These are phyloP conservation scores for Begonia fuchsioides DNA, from an alignment of 306 rosid genomes.

Conservation along the genomic window DNA sequence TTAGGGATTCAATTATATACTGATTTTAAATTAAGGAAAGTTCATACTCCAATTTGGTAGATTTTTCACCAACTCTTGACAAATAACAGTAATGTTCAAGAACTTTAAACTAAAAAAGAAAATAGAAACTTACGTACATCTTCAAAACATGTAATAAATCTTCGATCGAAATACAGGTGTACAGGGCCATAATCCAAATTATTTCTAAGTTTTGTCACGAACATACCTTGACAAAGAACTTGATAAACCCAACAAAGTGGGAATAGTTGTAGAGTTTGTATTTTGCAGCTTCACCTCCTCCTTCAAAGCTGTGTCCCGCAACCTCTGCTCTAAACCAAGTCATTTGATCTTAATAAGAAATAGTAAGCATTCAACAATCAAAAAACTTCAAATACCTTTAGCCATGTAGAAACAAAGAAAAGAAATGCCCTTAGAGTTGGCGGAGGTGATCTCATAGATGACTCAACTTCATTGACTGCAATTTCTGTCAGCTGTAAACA, in stretches of 20 bases:
- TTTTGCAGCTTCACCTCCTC: conserved; percentile 42
- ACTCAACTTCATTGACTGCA: conserved; percentile 28
- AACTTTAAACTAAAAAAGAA: conserved; percentile 1
- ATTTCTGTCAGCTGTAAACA: conserved; percentile 54
- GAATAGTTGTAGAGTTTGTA: conserved; percentile 30
- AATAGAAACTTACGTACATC: neutral
- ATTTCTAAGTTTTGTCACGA: conserved; percentile 1
- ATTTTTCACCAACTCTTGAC: no score
- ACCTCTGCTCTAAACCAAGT: conserved; percentile 32
- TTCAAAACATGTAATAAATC: no score
- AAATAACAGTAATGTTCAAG: neutral
- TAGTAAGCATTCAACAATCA: neutral
- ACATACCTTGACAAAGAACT: conserved; percentile 77
- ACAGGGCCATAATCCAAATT: conserved; percentile 1
- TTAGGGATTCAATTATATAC: no score
- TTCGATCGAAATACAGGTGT: no score
- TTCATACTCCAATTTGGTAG: no score
- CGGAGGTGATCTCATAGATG: conserved; percentile 23
- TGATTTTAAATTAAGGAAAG: no score
- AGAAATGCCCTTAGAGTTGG: conserved; percentile 71
- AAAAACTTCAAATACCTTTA: conserved; percentile 31
- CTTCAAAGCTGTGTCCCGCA: conserved; percentile 49
- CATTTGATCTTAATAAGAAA: conserved; percentile 2
- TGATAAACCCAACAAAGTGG: conserved; percentile 64
- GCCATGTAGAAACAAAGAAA: conserved; percentile 59